A percentile compares a stretch with the other conserved stretches of the same genome.
phyloP scores from a whole-genome alignment of 139 green algal species.

The Pycnococcus provasolii region DNA sequence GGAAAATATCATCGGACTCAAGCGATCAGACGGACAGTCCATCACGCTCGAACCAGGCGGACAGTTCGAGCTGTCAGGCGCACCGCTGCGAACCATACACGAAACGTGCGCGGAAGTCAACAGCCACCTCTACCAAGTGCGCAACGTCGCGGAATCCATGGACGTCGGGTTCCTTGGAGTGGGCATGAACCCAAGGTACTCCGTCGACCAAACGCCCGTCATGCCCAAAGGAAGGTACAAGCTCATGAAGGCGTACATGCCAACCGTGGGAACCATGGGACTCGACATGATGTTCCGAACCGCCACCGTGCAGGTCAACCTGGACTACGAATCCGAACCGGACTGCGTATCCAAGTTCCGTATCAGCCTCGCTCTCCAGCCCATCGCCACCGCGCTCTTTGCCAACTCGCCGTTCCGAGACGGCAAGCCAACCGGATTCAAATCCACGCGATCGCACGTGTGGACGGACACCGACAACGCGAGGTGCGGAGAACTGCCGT shows the following conservation, averaged over 20 bases:
- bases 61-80: slow-evolving; percentile 86
- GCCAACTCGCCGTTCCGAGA: slow-evolving; percentile 93
- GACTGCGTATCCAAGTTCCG: slow-evolving; percentile 98
- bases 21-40: slow-evolving; percentile 60
- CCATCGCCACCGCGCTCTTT: slow-evolving; percentile 93
- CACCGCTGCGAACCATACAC: slow-evolving; percentile 68
- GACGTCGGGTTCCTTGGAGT: slow-evolving; percentile 65
- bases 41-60: slow-evolving; percentile 94
- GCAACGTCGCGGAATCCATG: slow-evolving; percentile 64
- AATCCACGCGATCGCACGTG: slow-evolving; percentile 46
- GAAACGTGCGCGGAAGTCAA: slow-evolving; percentile 91
- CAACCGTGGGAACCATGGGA: slow-evolving; percentile 58
- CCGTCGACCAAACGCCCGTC: slow-evolving; percentile 66
- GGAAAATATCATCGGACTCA: slow-evolving; percentile 73
- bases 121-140: slow-evolving; percentile 81
- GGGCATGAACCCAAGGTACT: slow-evolving; percentile 88
- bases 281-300: slow-evolving; percentile 99
- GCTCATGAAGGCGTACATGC: slow-evolving; percentile 54
- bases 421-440: slow-evolving; percentile 66
- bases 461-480: slow-evolving; percentile 84
- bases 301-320: slow-evolving; percentile 96
- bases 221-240: slow-evolving; percentile 83
- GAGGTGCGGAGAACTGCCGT: slow-evolving; percentile 79
- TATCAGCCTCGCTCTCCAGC: slow-evolving; percentile 82
- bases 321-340: slow-evolving; percentile 87